Evolutionary conservation across 2,329 filamentous ascomycete genomes (phyloP), one percentile per base, ranked within the genome.

Genomic region (Fusarium sp.): DNA sequence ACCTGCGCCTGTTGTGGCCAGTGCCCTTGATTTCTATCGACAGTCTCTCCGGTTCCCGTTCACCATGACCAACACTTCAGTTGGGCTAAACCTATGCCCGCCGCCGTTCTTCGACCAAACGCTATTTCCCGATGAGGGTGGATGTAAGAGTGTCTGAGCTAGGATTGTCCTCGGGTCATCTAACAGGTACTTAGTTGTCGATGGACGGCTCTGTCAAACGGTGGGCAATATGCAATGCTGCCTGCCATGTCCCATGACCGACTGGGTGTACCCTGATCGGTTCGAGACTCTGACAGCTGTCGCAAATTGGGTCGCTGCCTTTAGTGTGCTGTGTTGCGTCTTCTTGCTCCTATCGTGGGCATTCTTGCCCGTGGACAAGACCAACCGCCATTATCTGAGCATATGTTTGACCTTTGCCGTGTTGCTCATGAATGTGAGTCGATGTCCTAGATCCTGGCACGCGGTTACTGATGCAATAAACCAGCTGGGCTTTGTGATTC

Each of bases 301-400:
- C 16, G 92, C 94, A n/a, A 94, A 95, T 82, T 97, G 94, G 91
- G 86, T 98, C 66, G 95, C 94, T 73, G 91, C 97, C 18, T 90
- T 88, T 11, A 91, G 94, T 64, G 88, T 95, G 48, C 84, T 92
- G 57, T 91, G 93, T 77, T 93, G 93, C 71, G 79, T 91, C 18
- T 96, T 97, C 79, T 86, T 98, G 66, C 85, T 98, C 18, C 61
- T 94, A 7, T 97, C 95, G 7, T 98, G 95, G 88, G 85, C 91
- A 5, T 87, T 93, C 16, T 87, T 99, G 25, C 95, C 97, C 0
- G 91, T 94, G 27, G 95, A 97, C 78, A 96, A 94, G 85, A 98
- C 97, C 8, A 91, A 95, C 80, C 92, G 95, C 63, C 97, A 99
- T 82, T 98, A 98, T 80, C 87, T 99, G 41, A 98, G 94, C 80